Conservation (phyloP, 176 grass and related monocot species). For the Olyra latifolia region DNA sequence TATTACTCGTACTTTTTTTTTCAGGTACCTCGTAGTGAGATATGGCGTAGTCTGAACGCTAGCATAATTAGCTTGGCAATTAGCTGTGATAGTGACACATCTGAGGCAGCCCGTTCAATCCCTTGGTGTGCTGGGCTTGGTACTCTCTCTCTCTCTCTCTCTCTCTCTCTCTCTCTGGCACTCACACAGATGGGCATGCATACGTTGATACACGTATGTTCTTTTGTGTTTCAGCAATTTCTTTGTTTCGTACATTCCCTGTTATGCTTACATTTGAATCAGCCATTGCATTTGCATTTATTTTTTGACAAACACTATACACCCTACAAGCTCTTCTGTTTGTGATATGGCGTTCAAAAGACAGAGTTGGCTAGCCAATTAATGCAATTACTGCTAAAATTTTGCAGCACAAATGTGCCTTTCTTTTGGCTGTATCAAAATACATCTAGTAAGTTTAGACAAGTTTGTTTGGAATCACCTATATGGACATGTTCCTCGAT, state of each 20-base stretch:
- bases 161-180: not conserved
- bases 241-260: not conserved
- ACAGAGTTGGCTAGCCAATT: not conserved
- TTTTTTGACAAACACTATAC: not conserved
- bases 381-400: not conserved
- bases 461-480: not conserved
- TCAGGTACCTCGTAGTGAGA: constrained; percentile 69
- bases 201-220: not conserved
- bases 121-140: constrained; percentile 82
- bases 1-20: constrained; percentile 24
- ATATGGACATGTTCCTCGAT: not conserved
- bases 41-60: constrained; percentile 84
- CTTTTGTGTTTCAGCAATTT: not conserved
- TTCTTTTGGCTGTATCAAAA: not conserved
- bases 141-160: constrained; percentile 36
- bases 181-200: not conserved
- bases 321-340: not conserved
- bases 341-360: not conserved
- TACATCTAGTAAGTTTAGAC: not conserved
- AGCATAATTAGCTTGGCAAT: constrained; percentile 76
- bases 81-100: constrained; percentile 46
- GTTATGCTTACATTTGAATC: not conserved
- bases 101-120: constrained; percentile 30
- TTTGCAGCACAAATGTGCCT: not conserved
- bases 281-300: not conserved